These are phyloP conservation scores for Macrolepiota fuliginosa DNA, from an alignment of 768 basidiomycete species.

Conservation along the genomic window DNA sequence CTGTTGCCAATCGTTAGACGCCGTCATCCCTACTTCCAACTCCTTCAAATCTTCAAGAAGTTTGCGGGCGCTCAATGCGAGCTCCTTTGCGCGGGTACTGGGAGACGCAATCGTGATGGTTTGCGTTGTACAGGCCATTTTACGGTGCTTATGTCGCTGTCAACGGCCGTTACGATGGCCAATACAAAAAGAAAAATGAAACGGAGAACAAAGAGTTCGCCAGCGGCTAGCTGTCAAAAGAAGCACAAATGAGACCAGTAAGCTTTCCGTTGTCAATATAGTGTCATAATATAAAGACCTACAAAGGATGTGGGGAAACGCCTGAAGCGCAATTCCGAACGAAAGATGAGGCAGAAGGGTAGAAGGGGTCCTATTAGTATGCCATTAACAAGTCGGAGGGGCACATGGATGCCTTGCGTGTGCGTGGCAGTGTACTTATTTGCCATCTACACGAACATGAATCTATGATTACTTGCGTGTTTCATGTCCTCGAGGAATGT, in stretches of 20 bases:
- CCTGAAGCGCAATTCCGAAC: not conserved
- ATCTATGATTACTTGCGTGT: constrained; percentile 1
- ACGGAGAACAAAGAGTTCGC: constrained; percentile 18
- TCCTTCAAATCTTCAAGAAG: constrained; percentile 15
- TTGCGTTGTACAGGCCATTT: constrained; percentile 1
- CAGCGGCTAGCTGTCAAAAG: not conserved
- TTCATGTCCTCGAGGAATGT: constrained; percentile 10
- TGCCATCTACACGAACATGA: not conserved
- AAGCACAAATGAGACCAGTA: not conserved
- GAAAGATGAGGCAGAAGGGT: not conserved
- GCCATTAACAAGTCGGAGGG: not conserved
- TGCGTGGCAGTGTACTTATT: not conserved
- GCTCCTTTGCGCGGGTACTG: constrained; percentile 11
- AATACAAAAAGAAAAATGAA: constrained; percentile 12
- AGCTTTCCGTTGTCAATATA: not conserved
- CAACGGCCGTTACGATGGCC: constrained; percentile 19
- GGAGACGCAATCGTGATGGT: constrained; percentile 8
- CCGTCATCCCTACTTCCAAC: constrained; percentile 11
- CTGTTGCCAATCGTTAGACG: not conserved
- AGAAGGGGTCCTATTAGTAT: not conserved
- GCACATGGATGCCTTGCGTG: constrained; percentile 11
- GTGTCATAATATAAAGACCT: not conserved
- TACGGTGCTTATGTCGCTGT: not conserved
- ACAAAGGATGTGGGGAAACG: constrained; percentile 3
- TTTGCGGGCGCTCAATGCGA: constrained; percentile 13